phyloP scores from a whole-genome alignment of 805 yeast genomes.

The Candida vaughaniae region DNA sequence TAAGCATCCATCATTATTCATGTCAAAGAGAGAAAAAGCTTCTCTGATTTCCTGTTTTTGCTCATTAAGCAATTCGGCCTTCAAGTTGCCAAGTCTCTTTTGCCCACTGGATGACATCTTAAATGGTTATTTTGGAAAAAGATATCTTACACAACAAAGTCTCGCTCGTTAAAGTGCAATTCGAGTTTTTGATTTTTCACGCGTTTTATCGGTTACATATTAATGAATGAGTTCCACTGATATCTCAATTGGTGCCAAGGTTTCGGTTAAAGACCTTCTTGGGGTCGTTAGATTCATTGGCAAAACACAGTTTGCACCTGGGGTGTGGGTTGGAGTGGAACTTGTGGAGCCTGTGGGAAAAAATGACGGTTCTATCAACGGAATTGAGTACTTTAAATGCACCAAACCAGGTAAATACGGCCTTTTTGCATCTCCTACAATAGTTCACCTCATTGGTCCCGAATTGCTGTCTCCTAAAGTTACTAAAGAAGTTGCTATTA shows the following conservation, averaged over 20 bases:
- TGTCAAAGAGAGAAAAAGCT: slow-evolving; percentile 87
- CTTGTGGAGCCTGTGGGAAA: slow-evolving; percentile 41
- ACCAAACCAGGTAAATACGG: slow-evolving; percentile 36
- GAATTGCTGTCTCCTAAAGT: background rate
- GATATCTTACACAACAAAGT: background rate
- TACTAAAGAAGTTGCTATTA: slow-evolving; percentile 5
- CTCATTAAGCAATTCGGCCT: slow-evolving; percentile 72
- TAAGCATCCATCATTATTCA: slow-evolving; percentile 84
- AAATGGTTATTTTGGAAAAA: background rate
- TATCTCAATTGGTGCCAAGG: slow-evolving; percentile 19
- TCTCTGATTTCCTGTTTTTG: slow-evolving; percentile 90
- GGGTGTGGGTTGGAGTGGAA: slow-evolving; percentile 54
- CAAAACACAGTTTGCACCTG: slow-evolving; percentile 55
- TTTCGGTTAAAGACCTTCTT: slow-evolving; percentile 29
- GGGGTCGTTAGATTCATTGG: slow-evolving; percentile 57
- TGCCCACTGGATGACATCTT: slow-evolving; percentile 14
- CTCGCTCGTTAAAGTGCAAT: background rate
- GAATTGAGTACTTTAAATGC: slow-evolving; percentile 43
- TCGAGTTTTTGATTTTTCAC: background rate
- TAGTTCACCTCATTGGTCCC: slow-evolving; percentile 4
- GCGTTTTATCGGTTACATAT: background rate
- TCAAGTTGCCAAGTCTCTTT: slow-evolving; percentile 40
- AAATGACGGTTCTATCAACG: slow-evolving; percentile 50
- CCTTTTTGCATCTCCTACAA: slow-evolving; percentile 39
- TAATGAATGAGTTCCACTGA: background rate